Evolutionary conservation across 768 basidiomycete genomes (phyloP), one percentile per base, ranked within the genome.

Genomic region (Mycena olivaceomarginata): DNA sequence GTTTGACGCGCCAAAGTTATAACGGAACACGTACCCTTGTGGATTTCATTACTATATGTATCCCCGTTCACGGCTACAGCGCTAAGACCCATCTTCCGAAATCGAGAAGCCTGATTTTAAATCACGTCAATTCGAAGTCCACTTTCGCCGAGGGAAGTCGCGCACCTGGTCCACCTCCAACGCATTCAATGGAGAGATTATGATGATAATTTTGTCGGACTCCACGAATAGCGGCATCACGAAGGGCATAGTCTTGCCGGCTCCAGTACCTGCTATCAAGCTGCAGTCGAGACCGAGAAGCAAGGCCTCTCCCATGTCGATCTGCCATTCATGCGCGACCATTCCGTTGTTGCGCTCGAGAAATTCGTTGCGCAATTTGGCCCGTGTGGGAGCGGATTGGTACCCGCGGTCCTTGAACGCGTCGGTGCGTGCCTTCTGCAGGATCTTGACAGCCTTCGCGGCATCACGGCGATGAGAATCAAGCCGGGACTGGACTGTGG

Each of bases 221-320:
- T 74, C 20, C 10, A n/a, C 39, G 13, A 82, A 56, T 12, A 77
- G 66, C 18, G 81, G 79, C 75, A 82, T 77, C 25, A 80, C 56
- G 39, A 80, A 82, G 16, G 82, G 78, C 43, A 82, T 51, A n/a
- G 62, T 80, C 64, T 82, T 82, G 15, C 81, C 81, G 6, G 60
- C 37, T 4, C 81, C 81, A 5, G 79, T 81, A 0, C 79, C 79
- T 4, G 78, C 76, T 5, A 81, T 77, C 2, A 81, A 75, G 0
- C 67, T 69, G 20, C 72, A 76, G 72, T 83, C 80, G 0, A 83
- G 46, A 4, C 83, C 82, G 0, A 82, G 48, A 1, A 74, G 11
- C 15, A 81, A 37, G 3, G 80, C 80, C 57, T 83, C 82, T 0
- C 81, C 67, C 1, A 80, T 74, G 60, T 84, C 82, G 11, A 85